phyloP scores from a whole-genome alignment of 2,329 filamentous ascomycete genomes.

The Orbilia brochopaga region DNA sequence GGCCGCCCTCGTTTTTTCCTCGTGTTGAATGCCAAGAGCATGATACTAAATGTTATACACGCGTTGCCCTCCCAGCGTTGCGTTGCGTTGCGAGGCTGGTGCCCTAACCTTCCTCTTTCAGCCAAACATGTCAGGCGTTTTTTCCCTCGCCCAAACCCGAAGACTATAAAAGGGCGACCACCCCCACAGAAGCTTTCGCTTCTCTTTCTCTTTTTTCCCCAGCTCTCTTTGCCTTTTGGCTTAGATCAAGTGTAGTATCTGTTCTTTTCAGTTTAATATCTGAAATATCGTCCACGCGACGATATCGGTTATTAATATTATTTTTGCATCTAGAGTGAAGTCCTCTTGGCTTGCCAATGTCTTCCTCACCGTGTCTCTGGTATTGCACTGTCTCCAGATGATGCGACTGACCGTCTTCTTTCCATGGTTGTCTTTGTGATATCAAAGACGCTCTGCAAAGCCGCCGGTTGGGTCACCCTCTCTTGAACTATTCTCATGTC shows the following conservation, averaged over 20 bases:
- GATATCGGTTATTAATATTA: conserved; percentile 51
- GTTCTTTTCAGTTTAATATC: conserved; percentile 51
- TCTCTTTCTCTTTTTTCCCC: conserved; percentile 13
- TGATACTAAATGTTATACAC: no score
- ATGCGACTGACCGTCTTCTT: conserved; percentile 35
- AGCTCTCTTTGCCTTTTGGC: conserved; percentile 35
- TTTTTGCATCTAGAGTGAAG: conserved; percentile 38
- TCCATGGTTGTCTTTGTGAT: conserved; percentile 31
- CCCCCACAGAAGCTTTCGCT: conserved; percentile 6
- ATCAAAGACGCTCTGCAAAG: conserved; percentile 29
- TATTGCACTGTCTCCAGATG: conserved; percentile 49
- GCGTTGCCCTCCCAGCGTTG: no score
- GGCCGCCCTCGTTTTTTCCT: no score
- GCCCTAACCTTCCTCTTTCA: no score
- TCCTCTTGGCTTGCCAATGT: conserved; percentile 51
- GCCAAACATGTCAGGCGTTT: background rate
- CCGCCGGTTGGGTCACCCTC: no score
- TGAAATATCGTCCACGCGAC: conserved; percentile 51
- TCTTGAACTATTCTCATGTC: no score
- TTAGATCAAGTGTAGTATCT: conserved; percentile 43
- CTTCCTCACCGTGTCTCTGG: conserved; percentile 47
- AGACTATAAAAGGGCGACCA: conserved; percentile 5
- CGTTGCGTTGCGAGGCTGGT: no score
- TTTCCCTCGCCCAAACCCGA: conserved; percentile 9
- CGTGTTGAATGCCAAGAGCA: no score